Evolutionary conservation across 441 rosid species (phyloP), one percentile per base, ranked within the genome.

Genomic region (Aquilaria agallochum): DNA sequence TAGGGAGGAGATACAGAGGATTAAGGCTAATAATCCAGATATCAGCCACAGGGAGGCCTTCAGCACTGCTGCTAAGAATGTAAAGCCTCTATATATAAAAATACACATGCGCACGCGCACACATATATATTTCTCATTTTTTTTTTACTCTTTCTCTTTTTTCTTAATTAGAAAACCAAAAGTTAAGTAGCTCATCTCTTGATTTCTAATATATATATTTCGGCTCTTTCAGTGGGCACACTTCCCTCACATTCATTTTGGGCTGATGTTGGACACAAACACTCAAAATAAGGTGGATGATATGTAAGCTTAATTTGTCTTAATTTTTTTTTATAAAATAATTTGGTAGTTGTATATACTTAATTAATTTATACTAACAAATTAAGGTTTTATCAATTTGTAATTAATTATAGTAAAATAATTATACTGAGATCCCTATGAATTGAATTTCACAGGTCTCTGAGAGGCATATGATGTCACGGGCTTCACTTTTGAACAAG

Each of bases 1-100:
- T 56, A 93, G 98, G 65, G 97, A 93, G 89, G 97, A 93, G 87
- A 93, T 93, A 62, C 97, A 90, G 71, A 93, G 98, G 90, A 93
- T 93, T 72, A 93, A 93, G 75, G 86, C 91, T 11, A 90, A 80
- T 58, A 90, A 93, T 66, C 97, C 98, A 30, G 96, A 87, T 57
- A 90, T 93, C 62, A 90, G 87, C 70, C 98, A 93, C 77, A 84
- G 98, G 73, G 98, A 93, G 80, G 98, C 98, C 62, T 93, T 93
- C 76, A 93, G 98, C 69, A 87, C 97, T 52, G 98, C 98, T 67
- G 98, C 98, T 40, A 93, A 93, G 76, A 93, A 93, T 74, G 98
- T 90, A 74, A 82, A 88, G 42, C 5, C 42, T 36, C 42, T 36
- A 8, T 36, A 36, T 0, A 20, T 2, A 36, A 36, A 36, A 8